Conservation (phyloP, 306 rosid genomes). For the Mimosa bimucronata region DNA sequence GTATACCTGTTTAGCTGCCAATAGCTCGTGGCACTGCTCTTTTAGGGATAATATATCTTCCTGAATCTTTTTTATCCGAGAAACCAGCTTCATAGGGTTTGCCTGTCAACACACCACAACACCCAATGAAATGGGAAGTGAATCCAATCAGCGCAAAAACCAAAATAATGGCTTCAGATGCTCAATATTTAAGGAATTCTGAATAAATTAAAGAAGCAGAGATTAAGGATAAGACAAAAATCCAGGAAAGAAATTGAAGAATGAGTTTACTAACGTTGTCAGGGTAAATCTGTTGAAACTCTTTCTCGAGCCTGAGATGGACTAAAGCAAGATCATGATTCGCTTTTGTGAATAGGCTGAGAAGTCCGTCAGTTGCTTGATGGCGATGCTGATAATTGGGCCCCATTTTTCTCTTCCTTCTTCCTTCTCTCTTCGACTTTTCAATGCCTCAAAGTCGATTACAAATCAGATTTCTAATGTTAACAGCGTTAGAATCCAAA, state of each 20-base stretch:
- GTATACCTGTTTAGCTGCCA: conserved; percentile 82
- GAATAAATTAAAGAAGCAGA: not conserved
- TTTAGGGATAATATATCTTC: conserved; percentile 67
- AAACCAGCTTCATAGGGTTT: conserved; percentile 85
- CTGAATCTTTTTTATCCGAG: conserved; percentile 76
- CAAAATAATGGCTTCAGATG: not conserved
- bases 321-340: conserved; percentile 76
- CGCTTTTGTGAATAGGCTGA: conserved; percentile 72
- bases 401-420: conserved; percentile 44
- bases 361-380: conserved; percentile 73
- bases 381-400: conserved; percentile 48
- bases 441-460: not conserved
- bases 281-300: conserved; percentile 78
- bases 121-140: not conserved
- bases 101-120: conserved; percentile 45
- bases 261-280: conserved; percentile 53
- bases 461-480: too few relatives aligned
- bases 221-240: not conserved
- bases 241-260: not conserved
- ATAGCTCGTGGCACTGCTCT: conserved; percentile 80
- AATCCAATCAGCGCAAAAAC: conserved; percentile 3
- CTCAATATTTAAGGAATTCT: not conserved
- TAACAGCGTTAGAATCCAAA: too few relatives aligned
- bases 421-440: not conserved
- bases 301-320: conserved; percentile 68